Conservation (phyloP, 192 early-diverging fungal species). For the Polychytrium aggregatum region DNA sequence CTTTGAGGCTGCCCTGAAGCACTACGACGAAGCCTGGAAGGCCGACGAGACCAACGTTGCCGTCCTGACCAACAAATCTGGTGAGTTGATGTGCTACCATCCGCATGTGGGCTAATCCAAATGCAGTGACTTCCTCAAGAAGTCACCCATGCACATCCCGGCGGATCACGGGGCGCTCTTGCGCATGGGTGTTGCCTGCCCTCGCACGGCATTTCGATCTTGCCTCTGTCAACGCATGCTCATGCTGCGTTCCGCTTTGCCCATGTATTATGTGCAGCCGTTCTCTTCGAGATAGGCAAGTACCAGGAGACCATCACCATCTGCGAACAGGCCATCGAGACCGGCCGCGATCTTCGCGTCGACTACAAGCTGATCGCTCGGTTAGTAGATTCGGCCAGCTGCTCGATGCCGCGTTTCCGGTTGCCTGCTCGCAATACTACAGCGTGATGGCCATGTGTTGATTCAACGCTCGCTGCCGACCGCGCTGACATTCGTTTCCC, state of each 20-base stretch:
- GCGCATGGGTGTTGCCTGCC: too few species aligned
- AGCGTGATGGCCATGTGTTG: too few species aligned
- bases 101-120: too few species aligned
- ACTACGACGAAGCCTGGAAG: slow-evolving; percentile 86
- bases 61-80: slow-evolving; percentile 91
- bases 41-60: slow-evolving; percentile 83
- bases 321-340: slow-evolving; percentile 84
- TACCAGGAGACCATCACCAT: slow-evolving; percentile 88
- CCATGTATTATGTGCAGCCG: slow-evolving; percentile 38
- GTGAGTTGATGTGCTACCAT: slow-evolving; percentile 28
- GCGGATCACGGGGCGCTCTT: too few species aligned
- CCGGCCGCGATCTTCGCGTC: slow-evolving; percentile 76
- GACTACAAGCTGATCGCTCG: slow-evolving; percentile 91
- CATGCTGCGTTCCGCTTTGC: neutral
- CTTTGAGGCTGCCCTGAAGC: slow-evolving; percentile 77
- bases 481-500: too few species aligned
- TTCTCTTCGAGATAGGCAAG: slow-evolving; percentile 86
- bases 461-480: too few species aligned
- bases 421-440: too few species aligned
- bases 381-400: slow-evolving; percentile 18
- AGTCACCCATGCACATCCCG: too few species aligned
- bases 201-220: too few species aligned
- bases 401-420: too few species aligned
- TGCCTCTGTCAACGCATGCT: too few species aligned
- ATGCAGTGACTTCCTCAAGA: too few species aligned